Percentiles rank a stretch among this genome's conserved stretches.
Evolutionary conservation across 495 filamentous ascomycete species (phyloP).

Genomic region (Xylaria nigripes): DNA sequence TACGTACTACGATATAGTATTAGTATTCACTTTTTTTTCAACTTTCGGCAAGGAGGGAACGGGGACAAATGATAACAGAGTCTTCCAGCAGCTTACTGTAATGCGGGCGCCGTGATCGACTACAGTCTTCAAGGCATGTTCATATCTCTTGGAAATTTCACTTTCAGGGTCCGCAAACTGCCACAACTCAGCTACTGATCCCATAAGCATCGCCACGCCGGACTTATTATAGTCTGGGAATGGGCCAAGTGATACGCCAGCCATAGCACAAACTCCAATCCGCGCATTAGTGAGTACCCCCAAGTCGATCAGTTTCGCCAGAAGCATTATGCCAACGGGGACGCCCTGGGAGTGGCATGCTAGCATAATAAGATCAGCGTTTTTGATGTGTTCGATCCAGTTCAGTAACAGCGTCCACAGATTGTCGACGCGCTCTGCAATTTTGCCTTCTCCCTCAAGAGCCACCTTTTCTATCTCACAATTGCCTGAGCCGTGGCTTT

Average conservation of each 20-base stretch:
- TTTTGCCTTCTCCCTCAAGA: conserved; percentile 95
- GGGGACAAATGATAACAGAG: neutral
- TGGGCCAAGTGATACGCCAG: conserved; percentile 87
- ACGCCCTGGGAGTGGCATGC: conserved; percentile 95
- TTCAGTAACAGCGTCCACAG: conserved; percentile 92
- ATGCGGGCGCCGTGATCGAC: conserved; percentile 73
- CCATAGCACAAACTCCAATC: conserved; percentile 51
- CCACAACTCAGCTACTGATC: conserved; percentile 84
- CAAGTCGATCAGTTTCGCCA: conserved; percentile 80
- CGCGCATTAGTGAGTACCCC: conserved; percentile 59
- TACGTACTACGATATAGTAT: conserved; percentile 31
- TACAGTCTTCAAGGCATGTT: conserved; percentile 60
- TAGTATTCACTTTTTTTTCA: neutral
- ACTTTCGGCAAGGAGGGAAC: neutral
- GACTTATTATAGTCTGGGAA: conserved; percentile 82
- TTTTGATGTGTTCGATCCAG: conserved; percentile 84
- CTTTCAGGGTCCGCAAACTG: conserved; percentile 78
- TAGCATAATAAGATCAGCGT: conserved; percentile 80
- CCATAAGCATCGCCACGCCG: conserved; percentile 64
- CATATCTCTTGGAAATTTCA: conserved; percentile 72
- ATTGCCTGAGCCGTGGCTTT: conserved; percentile 53
- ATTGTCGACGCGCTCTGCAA: conserved; percentile 78
- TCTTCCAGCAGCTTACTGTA: conserved; percentile 31
- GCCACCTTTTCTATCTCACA: conserved; percentile 82
- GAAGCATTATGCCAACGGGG: conserved; percentile 85